Conservation (phyloP, 176 grass and related monocot genomes). For the Cocos nucifera region DNA sequence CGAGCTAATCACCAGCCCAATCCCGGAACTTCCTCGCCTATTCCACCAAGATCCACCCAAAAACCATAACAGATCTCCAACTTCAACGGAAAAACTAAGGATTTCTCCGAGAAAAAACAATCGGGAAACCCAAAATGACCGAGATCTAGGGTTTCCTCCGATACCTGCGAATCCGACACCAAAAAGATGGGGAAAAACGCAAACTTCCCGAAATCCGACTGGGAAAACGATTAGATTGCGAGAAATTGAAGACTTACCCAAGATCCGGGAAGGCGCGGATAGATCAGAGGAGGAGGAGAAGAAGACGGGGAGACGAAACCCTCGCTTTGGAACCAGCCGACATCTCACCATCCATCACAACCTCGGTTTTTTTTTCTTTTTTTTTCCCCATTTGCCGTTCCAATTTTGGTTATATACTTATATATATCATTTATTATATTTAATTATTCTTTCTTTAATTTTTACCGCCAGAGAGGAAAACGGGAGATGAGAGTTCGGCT, state of each 20-base stretch:
- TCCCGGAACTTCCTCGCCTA: background rate
- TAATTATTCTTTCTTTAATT: too few relatives aligned
- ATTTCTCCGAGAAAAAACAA: background rate
- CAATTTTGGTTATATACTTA: too few relatives aligned
- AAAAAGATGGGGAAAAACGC: background rate
- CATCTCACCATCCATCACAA: background rate
- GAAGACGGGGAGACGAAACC: constrained; percentile 2
- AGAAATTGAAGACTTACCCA: constrained; percentile 15
- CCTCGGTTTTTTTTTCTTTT: too few relatives aligned
- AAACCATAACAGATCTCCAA: constrained; percentile 13
- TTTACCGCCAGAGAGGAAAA: too few relatives aligned
- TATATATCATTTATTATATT: too few relatives aligned
- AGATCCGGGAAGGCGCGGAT: background rate
- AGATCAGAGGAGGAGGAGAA: background rate
- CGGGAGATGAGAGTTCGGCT: too few relatives aligned
- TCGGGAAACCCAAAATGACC: background rate
- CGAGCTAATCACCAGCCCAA: background rate
- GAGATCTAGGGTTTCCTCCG: background rate
- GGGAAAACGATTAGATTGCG: background rate
- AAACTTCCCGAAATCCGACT: background rate
- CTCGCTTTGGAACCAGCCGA: constrained; percentile 13
- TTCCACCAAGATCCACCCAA: constrained; percentile 1
- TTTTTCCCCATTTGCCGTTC: too few relatives aligned
- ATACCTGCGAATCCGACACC: background rate
- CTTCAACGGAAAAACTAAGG: background rate